These are phyloP conservation scores for Heterobasidion annosum DNA, from an alignment of 1,284 basidiomycete species.

Conservation along the genomic window DNA sequence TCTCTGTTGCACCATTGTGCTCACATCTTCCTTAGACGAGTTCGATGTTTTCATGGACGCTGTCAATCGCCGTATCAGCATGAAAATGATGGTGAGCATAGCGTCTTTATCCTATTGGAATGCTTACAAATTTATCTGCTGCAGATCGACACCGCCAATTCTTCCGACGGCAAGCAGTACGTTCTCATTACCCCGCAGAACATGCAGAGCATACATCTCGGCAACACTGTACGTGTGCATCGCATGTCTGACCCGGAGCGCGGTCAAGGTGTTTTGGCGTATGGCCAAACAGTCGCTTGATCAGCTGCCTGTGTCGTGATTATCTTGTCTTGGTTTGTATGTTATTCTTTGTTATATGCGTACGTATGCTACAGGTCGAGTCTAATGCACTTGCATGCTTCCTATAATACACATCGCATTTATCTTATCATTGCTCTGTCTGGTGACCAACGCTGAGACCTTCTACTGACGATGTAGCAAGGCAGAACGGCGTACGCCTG, in stretches of 20 bases:
- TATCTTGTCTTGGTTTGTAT: background rate
- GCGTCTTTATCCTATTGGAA: background rate
- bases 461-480: no score
- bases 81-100: conserved; percentile 79
- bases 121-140: conserved; percentile 3
- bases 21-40: conserved; percentile 43
- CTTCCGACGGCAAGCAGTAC: conserved; percentile 82
- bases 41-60: conserved; percentile 97
- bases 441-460: no score
- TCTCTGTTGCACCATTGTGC: background rate
- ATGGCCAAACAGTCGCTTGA: conserved; percentile 5
- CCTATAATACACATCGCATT: background rate
- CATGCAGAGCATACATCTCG: conserved; percentile 61
- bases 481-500: no score
- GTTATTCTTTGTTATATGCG: background rate
- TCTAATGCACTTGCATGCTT: background rate
- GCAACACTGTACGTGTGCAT: conserved; percentile 59
- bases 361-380: background rate
- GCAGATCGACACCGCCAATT: conserved; percentile 80
- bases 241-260: conserved; percentile 78
- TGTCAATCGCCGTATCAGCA: conserved; percentile 84
- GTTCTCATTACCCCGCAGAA: conserved; percentile 88
- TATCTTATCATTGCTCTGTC: background rate
- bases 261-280: conserved; percentile 46
- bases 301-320: background rate